phyloP scores from a whole-genome alignment of 768 basidiomycete species.

The Leccinum uliginosum region DNA sequence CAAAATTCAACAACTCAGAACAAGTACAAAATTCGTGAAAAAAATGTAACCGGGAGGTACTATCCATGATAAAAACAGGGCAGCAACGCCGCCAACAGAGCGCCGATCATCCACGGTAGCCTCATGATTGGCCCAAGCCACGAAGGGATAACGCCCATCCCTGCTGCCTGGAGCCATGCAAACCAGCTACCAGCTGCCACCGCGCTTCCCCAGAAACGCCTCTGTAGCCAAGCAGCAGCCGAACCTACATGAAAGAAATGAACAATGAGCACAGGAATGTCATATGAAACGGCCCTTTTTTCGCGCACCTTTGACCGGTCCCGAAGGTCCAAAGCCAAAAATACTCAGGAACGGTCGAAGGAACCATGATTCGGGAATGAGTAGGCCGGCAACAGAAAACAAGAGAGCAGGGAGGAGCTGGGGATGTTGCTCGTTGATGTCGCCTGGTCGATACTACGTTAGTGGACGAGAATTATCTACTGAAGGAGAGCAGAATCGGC shows the following conservation, averaged over 20 bases:
- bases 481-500: not conserved
- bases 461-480: not conserved
- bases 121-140: slow-evolving; percentile 1
- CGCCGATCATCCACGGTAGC: not conserved
- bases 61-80: not conserved
- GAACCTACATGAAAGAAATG: not conserved
- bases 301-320: slow-evolving; percentile 11
- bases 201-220: not conserved
- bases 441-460: not conserved
- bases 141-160: slow-evolving; percentile 5
- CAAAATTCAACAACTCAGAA: no score
- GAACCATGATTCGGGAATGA: slow-evolving; percentile 15
- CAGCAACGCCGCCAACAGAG: not conserved
- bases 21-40: no score
- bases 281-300: not conserved
- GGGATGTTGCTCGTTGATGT: slow-evolving; percentile 13
- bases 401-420: slow-evolving; percentile 1
- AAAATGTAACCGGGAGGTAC: no score
- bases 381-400: slow-evolving; percentile 1
- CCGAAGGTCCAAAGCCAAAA: slow-evolving; percentile 16
- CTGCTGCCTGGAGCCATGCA: slow-evolving; percentile 13
- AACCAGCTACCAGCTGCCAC: slow-evolving; percentile 10
- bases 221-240: slow-evolving; percentile 9
- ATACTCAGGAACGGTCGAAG: slow-evolving; percentile 8
- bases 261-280: no score